Base-by-base conservation (phyloP, 257 asterid genomes). In the Capsicum rhomboideum region DNA sequence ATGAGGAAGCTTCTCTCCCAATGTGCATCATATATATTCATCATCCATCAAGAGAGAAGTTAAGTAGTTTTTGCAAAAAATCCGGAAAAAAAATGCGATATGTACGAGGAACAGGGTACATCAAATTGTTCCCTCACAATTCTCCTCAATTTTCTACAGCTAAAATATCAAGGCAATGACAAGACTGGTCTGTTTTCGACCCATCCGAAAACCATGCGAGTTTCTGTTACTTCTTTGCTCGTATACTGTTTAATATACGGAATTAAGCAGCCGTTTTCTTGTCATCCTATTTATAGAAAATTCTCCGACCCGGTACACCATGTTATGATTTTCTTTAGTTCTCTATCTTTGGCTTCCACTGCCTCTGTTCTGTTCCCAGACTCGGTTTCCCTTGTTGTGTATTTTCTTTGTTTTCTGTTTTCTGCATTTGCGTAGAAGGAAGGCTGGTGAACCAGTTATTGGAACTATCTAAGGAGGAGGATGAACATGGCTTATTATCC, bases 101-200 rank as follows among this genome's bases (percentile, higher is more conserved):
- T 4, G 16, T 21, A 23, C 23, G 59, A 74, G 9, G 0, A 21
- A 34, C 40, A 58, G 1, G 17, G 44, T 0, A 63, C n/a, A 2
- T 12, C 83, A 12, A 58, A 37, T 58, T 37, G 72, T 44, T 56
- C 37, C 17, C 83, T 58, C 26, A 4, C 83, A 0, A 26, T 54
- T 31, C 10, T 44, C 4, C 54, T 78, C 44, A 78, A 53, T 10
- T 78, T 82, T 80, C 49, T 86, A 0, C 86, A 56, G 21, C 34
- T 66, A n/a, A 78, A 83, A 46, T 78, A 59, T 68, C 84, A 78
- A 61, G 85, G 77, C 46, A 54, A 34, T 34, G 4, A 34, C 37
- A 34, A 34, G 5, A 3, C 88, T 8, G 56, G n/a, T 37, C 88
- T 82, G 0, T 86, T 86, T 17, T 50, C 69, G 23, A 82, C 82